Percentiles rank a stretch among this genome's conserved stretches.
phyloP scores from a whole-genome alignment of 2,329 filamentous ascomycete genomes.

The Penicillium brevicompactum region DNA sequence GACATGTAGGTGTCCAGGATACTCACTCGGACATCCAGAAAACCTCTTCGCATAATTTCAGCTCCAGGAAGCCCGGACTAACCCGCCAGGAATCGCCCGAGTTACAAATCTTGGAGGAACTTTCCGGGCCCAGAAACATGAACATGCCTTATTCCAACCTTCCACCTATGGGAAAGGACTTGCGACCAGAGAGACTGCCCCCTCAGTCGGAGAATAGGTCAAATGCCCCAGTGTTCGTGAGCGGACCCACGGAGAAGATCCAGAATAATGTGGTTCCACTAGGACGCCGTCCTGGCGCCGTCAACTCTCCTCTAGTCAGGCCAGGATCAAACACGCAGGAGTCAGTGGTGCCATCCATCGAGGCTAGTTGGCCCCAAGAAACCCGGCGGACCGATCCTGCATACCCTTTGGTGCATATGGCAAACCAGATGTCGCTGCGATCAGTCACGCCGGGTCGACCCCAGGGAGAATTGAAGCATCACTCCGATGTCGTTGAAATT shows the following conservation, averaged over 20 bases:
- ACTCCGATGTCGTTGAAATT: slow-evolving; percentile 19
- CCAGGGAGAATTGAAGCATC: slow-evolving; percentile 26
- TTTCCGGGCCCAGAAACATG: slow-evolving; percentile 18
- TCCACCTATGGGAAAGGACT: slow-evolving; percentile 24
- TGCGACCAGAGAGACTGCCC: slow-evolving; percentile 19
- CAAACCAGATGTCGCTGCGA: slow-evolving; percentile 33
- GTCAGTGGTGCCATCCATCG: slow-evolving; percentile 40
- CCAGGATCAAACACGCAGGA: slow-evolving; percentile 28
- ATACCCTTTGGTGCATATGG: slow-evolving; percentile 28
- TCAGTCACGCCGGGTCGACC: slow-evolving; percentile 32
- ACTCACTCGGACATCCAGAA: slow-evolving; percentile 14
- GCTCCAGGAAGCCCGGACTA: slow-evolving; percentile 21
- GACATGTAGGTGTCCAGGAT: slow-evolving; percentile 16
- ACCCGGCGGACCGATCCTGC: slow-evolving; percentile 25
- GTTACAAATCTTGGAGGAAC: slow-evolving; percentile 17
- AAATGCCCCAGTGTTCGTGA: slow-evolving; percentile 36
- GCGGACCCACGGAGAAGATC: slow-evolving; percentile 28
- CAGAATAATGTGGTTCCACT: slow-evolving; percentile 19
- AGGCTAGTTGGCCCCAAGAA: slow-evolving; percentile 26
- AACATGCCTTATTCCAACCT: slow-evolving; percentile 26
- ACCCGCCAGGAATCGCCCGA: slow-evolving; percentile 29
- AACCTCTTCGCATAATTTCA: slow-evolving; percentile 10
- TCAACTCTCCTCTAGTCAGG: slow-evolving; percentile 17
- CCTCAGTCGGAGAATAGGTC: slow-evolving; percentile 19
- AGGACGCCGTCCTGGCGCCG: slow-evolving; percentile 17